Evolutionary conservation across 257 asterid genomes (phyloP).

Genomic region (Primulina huaijiensis): DNA sequence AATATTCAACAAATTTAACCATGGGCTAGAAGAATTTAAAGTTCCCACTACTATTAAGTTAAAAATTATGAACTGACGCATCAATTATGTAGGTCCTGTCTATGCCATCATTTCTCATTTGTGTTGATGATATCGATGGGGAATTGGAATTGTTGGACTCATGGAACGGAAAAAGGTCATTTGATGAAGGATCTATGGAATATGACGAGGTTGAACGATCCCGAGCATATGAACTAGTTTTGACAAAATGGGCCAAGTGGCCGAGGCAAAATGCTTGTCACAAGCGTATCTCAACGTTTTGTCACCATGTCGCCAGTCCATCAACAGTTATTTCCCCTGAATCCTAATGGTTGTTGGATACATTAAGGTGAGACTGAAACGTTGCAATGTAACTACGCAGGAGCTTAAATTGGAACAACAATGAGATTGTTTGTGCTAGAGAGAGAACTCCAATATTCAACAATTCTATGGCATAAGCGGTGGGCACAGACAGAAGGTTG

Average conservation of each 20-base stretch:
- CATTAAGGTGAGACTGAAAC: not conserved
- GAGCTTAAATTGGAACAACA: slow-evolving; percentile 39
- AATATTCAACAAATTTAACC: not conserved
- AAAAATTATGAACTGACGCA: not conserved
- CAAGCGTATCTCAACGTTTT: slow-evolving; percentile 39
- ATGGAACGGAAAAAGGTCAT: slow-evolving; percentile 35
- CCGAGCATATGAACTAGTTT: slow-evolving; percentile 35
- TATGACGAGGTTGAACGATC: slow-evolving; percentile 27
- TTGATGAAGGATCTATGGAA: slow-evolving; percentile 28
- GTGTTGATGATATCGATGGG: no score
- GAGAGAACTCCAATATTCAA: slow-evolving; percentile 39
- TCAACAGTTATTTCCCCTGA: slow-evolving; percentile 24
- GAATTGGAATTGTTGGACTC: not conserved
- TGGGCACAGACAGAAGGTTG: slow-evolving; percentile 43
- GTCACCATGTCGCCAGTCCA: slow-evolving; percentile 53
- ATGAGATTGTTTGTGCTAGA: slow-evolving; percentile 38
- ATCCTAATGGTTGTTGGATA: not conserved
- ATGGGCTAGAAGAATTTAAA: not conserved
- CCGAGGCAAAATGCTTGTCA: slow-evolving; percentile 30
- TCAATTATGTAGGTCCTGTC: not conserved
- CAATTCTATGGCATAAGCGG: slow-evolving; percentile 28
- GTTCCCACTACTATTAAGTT: not conserved
- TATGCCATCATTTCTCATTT: not conserved
- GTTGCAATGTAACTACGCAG: slow-evolving; percentile 9
- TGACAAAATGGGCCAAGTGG: slow-evolving; percentile 50